Evolutionary conservation across 2,329 filamentous ascomycete genomes (phyloP).

Genomic region (Aspergillus tubingensis): DNA sequence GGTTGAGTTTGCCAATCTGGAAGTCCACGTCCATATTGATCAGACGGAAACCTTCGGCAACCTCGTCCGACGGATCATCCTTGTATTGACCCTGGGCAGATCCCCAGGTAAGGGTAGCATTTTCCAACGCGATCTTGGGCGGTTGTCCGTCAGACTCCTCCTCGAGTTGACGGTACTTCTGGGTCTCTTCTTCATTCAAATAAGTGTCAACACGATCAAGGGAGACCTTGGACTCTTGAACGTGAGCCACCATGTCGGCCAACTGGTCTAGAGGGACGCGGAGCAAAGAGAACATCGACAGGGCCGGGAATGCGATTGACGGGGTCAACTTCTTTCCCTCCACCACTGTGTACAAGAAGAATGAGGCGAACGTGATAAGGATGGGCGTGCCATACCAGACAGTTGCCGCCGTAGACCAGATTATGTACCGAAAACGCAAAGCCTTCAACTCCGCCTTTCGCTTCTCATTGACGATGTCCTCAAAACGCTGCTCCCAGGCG

Average conservation of each 20-base stretch:
- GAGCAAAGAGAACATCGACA: conserved; percentile 92
- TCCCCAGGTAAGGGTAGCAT: conserved; percentile 89
- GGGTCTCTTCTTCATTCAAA: conserved; percentile 87
- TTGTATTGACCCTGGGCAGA: conserved; percentile 56
- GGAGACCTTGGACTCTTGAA: conserved; percentile 95
- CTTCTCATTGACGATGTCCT: conserved; percentile 84
- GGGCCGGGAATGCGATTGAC: conserved; percentile 91
- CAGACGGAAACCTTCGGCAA: conserved; percentile 75
- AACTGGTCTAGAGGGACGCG: conserved; percentile 92
- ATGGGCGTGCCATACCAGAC: conserved; percentile 96
- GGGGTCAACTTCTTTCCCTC: conserved; percentile 88
- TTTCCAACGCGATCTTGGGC: conserved; percentile 77
- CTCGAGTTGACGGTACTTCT: conserved; percentile 86
- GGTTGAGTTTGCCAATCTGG: conserved; percentile 80
- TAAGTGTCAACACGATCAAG: conserved; percentile 96
- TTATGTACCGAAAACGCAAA: conserved; percentile 77
- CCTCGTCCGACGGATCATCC: conserved; percentile 61
- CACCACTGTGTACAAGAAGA: conserved; percentile 86
- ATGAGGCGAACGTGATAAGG: conserved; percentile 94
- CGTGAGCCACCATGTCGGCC: conserved; percentile 97
- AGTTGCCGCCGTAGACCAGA: conserved; percentile 89
- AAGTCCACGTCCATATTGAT: conserved; percentile 84
- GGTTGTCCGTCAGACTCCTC: conserved; percentile 69
- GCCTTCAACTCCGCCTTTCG: conserved; percentile 74
- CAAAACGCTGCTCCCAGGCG: conserved; percentile 93